Base-by-base conservation (phyloP, 768 basidiomycete genomes). In the Filobasidium floriforme region DNA sequence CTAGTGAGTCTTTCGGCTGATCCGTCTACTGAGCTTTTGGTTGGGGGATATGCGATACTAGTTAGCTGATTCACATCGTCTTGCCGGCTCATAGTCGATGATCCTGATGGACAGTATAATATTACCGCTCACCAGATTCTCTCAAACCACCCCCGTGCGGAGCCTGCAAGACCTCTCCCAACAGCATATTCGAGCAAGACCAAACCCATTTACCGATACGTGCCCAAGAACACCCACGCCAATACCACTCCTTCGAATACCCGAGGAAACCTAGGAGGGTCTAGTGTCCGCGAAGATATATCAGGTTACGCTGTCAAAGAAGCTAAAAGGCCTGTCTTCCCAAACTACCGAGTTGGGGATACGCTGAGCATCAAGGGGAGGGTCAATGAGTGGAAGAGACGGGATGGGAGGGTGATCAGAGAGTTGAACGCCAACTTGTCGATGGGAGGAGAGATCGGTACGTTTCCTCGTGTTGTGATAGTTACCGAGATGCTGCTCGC, bases 331-430 rank as follows among this genome's bases (percentile, higher is more conserved):
- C 64, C 59, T 29, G n/a, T 19, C 11, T 66, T 41, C 61, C 60
- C 60, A 4, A 37, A 57, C 22, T 29, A 61, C 29, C 29, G 41
- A 10, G 41, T 66, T 32, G 65, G 65, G 29, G 65, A 66, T 61
- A 44, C 61, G 29, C 54, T 61, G 19, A 52, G 60, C 15, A 41
- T 66, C 32, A 41, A 40, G 5, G 65, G 60, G n/a, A 66, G 60
- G 57, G 12, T 66, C 46, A 66, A 66, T 26, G 65, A 66, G 26
- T 66, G 65, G 65, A 37, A 19, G 15, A 41, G 65, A 44, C 37
- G 41, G 60, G 60, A 66, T n/a, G 65, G 65, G 26, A 60, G 60
- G 18, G 22, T 57, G 22, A 44, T 66, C 7, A 49, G 65, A 12
- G 65, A 66, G 52, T n/a, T 66, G 11, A 43, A 40, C 1, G 51